Evolutionary conservation across 225 moss, liverwort and hornwort genomes (phyloP), one percentile per base, ranked within the genome.

Genomic region (Bryum argenteum): DNA sequence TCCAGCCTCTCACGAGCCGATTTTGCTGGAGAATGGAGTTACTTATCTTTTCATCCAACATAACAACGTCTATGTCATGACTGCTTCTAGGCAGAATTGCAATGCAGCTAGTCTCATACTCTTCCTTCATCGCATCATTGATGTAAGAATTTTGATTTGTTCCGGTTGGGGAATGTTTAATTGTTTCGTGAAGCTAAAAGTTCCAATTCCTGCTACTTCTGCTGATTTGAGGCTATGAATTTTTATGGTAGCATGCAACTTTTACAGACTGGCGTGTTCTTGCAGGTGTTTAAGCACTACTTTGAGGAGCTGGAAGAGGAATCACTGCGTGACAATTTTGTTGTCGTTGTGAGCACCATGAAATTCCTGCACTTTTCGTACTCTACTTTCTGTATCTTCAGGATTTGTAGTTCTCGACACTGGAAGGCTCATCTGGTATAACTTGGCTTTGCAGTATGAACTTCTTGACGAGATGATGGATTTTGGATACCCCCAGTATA

Each of bases 391-490:
- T 67, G 58, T 51, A 20, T 33, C 19, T 54, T 43, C 72, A 12
- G 12, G 13, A 16, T 8, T 71, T 52, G 6, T 61, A 14, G 44
- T 59, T 68, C 6, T 57, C 23, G n/a, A 13, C n/a, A 64, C 51
- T 73, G 63, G 57, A 42, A 56, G 11, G 54, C 63, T 79, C 56
- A 69, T 11, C 28, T 61, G 53, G 11, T 57, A 38, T 74, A 14
- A 2, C 52, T 73, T 26, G 33, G 20, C 14, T 37, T 65, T 84
- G 79, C 94, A 94, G 94, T 95, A 90, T 72, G 91, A 95, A 80
- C 85, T 95, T 65, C 82, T 95, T 42, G 91, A 95, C 63, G 94
- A 94, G 81, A 94, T 94, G 90, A 91, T 94, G 94, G 94, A 91
- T 78, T 94, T 94, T 79, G 91, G 91, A 41, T 91, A 91, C 76